Evolutionary conservation across 495 filamentous ascomycete species (phyloP).

Genomic region (Pyrenopolyporus hunteri): DNA sequence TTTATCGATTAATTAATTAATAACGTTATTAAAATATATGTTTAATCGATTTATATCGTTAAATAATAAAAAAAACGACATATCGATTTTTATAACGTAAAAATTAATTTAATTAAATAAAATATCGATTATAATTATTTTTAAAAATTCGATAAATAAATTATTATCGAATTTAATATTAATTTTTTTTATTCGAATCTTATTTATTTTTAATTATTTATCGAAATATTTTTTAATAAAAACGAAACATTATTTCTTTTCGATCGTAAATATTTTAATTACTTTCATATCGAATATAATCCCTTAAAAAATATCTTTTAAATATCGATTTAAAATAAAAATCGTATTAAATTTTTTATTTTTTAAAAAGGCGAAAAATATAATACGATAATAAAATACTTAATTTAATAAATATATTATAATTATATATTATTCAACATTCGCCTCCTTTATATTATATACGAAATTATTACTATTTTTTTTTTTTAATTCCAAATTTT

Average conservation of each 20-base stretch:
- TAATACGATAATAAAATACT: too few species aligned
- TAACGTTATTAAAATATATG: constrained; percentile 4
- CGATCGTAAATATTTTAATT: not conserved
- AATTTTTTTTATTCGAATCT: not conserved
- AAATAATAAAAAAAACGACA: not conserved
- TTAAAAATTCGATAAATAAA: not conserved
- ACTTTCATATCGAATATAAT: not conserved
- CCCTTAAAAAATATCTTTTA: not conserved
- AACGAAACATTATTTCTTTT: not conserved
- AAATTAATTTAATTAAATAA: not conserved
- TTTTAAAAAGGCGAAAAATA: too few species aligned
- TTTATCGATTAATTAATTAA: not conserved
- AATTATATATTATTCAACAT: too few species aligned
- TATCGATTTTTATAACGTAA: not conserved
- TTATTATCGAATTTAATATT: not conserved
- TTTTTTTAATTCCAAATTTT: not conserved
- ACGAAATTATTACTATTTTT: too few species aligned
- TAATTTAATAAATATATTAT: too few species aligned
- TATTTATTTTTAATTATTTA: not conserved
- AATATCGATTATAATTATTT: not conserved
- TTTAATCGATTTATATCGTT: not conserved
- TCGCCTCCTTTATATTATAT: too few species aligned
- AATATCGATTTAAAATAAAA: not conserved
- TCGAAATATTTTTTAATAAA: not conserved
- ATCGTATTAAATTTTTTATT: too few species aligned